Conservation (phyloP, 805 yeast genomes). For the Saccharomycopsis sp. region DNA sequence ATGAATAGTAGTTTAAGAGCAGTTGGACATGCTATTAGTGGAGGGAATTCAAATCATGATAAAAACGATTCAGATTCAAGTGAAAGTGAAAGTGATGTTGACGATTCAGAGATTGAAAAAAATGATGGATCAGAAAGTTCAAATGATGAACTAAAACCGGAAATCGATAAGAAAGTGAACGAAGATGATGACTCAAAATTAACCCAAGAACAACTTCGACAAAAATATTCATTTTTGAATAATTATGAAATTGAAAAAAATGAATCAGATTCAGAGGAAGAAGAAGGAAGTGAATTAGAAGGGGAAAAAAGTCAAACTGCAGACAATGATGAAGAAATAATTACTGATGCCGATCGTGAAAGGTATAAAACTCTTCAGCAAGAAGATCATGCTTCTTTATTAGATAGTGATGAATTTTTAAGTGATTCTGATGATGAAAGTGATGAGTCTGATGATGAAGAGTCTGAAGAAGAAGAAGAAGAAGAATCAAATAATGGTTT, state of each 20-base stretch:
- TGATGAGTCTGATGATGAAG: conserved; percentile 19
- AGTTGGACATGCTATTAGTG: conserved; percentile 20
- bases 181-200: conserved; percentile 29
- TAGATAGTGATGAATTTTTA: conserved; percentile 21
- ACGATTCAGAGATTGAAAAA: conserved; percentile 19
- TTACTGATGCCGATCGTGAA: conserved; percentile 18
- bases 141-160: neutral
- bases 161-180: conserved; percentile 12
- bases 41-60: conserved; percentile 17
- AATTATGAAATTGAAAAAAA: conserved; percentile 1
- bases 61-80: conserved; percentile 17
- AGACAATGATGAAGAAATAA: conserved; percentile 5
- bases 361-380: conserved; percentile 11
- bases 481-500: conserved; percentile 21
- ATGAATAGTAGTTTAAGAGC: conserved; percentile 32
- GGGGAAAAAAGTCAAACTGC: conserved; percentile 14
- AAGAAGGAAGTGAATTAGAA: neutral
- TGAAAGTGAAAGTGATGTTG: conserved; percentile 12
- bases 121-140: conserved; percentile 12
- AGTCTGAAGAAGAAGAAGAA: conserved; percentile 19
- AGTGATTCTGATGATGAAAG: conserved; percentile 19
- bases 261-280: neutral
- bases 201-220: conserved; percentile 32
- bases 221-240: conserved; percentile 30
- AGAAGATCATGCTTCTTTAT: conserved; percentile 17